These are phyloP conservation scores for Dentipellis fragilis DNA, from an alignment of 768 basidiomycete genomes.

Conservation along the genomic window DNA sequence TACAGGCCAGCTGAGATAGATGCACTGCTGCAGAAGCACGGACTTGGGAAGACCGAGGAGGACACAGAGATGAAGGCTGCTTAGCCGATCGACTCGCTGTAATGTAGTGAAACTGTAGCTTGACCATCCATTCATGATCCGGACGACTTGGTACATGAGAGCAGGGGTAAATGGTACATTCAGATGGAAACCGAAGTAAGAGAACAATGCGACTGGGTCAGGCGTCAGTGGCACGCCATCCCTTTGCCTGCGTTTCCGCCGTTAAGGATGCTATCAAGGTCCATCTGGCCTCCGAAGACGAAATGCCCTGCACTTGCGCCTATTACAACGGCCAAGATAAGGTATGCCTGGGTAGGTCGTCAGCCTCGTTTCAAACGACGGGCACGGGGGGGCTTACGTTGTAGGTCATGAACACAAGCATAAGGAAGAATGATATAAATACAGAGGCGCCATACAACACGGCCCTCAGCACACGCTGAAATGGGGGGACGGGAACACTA, in stretches of 20 bases:
- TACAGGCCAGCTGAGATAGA: constrained; percentile 86
- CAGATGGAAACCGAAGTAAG: background rate
- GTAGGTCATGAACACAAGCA: constrained; percentile 96
- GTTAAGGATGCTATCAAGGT: constrained; percentile 46
- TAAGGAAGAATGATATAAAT: constrained; percentile 80
- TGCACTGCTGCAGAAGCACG: constrained; percentile 66
- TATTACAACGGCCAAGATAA: constrained; percentile 70
- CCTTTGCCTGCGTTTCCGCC: constrained; percentile 43
- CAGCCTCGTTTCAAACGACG: background rate
- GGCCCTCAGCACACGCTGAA: constrained; percentile 50
- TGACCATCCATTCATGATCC: background rate
- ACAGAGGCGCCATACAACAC: constrained; percentile 65
- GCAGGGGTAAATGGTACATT: background rate
- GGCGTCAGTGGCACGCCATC: constrained; percentile 66
- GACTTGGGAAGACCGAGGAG: constrained; percentile 80
- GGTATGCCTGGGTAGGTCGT: constrained; percentile 52
- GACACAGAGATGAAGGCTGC: constrained; percentile 67
- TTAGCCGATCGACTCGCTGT: constrained; percentile 15
- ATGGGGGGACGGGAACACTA: constrained; percentile 41
- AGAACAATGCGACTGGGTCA: constrained; percentile 22
- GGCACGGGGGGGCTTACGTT: constrained; percentile 44
- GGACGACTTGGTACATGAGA: background rate
- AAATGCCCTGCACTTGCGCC: constrained; percentile 83
- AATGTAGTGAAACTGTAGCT: background rate
- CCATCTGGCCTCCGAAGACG: constrained; percentile 57